These are phyloP conservation scores for Colletotrichum sp. DNA, from an alignment of 2,329 filamentous ascomycete genomes.

Conservation along the genomic window DNA sequence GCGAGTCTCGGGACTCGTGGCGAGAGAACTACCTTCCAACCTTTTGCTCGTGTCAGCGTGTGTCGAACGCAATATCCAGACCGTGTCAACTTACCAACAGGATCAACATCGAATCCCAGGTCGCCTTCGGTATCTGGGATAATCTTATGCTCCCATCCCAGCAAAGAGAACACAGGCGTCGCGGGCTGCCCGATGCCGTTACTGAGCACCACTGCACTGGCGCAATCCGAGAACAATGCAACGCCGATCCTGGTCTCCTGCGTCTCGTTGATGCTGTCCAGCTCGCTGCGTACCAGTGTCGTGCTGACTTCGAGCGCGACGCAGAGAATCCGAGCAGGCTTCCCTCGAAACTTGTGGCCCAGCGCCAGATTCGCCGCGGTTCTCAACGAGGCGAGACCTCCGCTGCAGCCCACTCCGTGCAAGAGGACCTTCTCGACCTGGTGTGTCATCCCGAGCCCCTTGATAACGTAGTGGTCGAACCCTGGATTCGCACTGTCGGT, in stretches of 20 bases:
- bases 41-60: constrained; percentile 30
- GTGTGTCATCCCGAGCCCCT: constrained; percentile 59
- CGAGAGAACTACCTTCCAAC: constrained; percentile 71
- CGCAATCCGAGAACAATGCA: constrained; percentile 72
- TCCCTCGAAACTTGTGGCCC: constrained; percentile 61
- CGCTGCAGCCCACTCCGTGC: constrained; percentile 70
- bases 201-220: constrained; percentile 67
- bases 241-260: constrained; percentile 69
- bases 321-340: constrained; percentile 67
- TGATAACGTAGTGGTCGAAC: constrained; percentile 69
- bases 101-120: constrained; percentile 69
- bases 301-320: constrained; percentile 68
- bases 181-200: constrained; percentile 59
- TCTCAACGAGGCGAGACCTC: constrained; percentile 64
- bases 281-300: constrained; percentile 65
- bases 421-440: constrained; percentile 68
- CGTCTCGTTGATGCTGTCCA: constrained; percentile 63
- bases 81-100: constrained; percentile 49
- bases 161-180: constrained; percentile 59
- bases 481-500: constrained; percentile 73
- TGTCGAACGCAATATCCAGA: neutral
- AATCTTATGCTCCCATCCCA: constrained; percentile 68
- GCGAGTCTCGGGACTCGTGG: constrained; percentile 65
- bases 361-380: constrained; percentile 71
- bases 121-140: constrained; percentile 66